Evolutionary conservation across 2,329 filamentous ascomycete species (phyloP).

Genomic region (Lecanicillium sp.): DNA sequence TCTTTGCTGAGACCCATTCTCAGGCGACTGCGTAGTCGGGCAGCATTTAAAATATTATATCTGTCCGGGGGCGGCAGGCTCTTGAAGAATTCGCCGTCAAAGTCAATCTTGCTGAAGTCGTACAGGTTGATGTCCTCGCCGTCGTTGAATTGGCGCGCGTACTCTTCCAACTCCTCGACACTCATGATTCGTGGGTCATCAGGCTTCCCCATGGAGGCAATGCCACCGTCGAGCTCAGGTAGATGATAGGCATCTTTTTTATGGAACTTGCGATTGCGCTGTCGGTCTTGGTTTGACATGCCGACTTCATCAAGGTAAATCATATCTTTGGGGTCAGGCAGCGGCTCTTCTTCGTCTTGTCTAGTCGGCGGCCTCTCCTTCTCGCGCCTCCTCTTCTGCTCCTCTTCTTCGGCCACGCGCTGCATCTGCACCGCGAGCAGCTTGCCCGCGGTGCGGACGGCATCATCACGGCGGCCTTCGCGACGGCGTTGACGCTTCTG

Average conservation of each 20-base stretch:
- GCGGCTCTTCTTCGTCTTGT: constrained; percentile 54
- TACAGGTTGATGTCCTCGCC: constrained; percentile 90
- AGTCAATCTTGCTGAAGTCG: constrained; percentile 98
- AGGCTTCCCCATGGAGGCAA: constrained; percentile 80
- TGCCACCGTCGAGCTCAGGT: constrained; percentile 72
- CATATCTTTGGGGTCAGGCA: constrained; percentile 62
- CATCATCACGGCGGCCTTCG: constrained; percentile 90
- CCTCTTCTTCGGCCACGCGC: constrained; percentile 79
- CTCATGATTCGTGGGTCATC: constrained; percentile 97
- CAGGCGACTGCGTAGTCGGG: constrained; percentile 76
- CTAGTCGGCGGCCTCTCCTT: constrained; percentile 35
- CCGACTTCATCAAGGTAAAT: constrained; percentile 89
- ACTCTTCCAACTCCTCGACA: constrained; percentile 86
- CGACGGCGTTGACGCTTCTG: constrained; percentile 68
- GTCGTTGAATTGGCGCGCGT: constrained; percentile 83
- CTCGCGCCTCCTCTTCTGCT: constrained; percentile 52
- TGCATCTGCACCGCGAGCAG: constrained; percentile 93
- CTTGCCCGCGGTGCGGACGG: constrained; percentile 82
- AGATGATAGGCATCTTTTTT: constrained; percentile 95
- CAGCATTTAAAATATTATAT: constrained; percentile 96
- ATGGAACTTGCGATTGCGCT: constrained; percentile 69
- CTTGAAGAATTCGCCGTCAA: constrained; percentile 90
- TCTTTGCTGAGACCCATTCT: constrained; percentile 97
- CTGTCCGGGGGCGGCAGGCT: constrained; percentile 84
- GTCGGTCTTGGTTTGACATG: constrained; percentile 71